Evolutionary conservation across 768 basidiomycete genomes (phyloP).

Genomic region (Stropharia rugosoannulata): DNA sequence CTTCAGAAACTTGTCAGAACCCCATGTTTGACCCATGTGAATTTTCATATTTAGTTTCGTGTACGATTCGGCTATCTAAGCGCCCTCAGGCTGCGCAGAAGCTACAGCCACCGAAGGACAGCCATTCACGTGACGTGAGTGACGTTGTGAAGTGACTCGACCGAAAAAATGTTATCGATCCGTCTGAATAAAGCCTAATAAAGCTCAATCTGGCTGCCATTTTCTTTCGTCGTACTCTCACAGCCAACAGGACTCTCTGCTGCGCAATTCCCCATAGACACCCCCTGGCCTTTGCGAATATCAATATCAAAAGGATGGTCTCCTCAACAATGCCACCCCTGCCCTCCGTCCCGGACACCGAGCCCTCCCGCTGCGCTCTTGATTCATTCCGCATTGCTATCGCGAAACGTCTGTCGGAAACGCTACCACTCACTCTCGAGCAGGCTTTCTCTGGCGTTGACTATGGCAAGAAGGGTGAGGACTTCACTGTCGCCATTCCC

Average conservation of each 20-base stretch:
- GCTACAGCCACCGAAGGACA: not conserved
- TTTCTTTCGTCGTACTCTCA: slow-evolving; percentile 2
- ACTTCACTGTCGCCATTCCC: slow-evolving; percentile 91
- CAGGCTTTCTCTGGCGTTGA: slow-evolving; percentile 85
- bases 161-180: slow-evolving; percentile 9
- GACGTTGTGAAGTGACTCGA: not conserved
- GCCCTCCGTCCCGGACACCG: slow-evolving; percentile 40
- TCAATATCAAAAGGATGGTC: slow-evolving; percentile 17
- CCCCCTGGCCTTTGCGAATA: not conserved
- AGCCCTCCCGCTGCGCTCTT: slow-evolving; percentile 65
- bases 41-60: no score
- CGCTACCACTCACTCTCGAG: slow-evolving; percentile 67
- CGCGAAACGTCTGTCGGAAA: slow-evolving; percentile 67
- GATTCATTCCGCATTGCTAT: slow-evolving; percentile 84
- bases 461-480: slow-evolving; percentile 90
- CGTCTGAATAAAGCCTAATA: not conserved
- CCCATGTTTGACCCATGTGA: no score
- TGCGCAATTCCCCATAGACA: not conserved
- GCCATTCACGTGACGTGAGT: not conserved
- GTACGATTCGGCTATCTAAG: no score
- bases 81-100: no score
- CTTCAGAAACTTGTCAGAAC: no score
- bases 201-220: slow-evolving; percentile 4
- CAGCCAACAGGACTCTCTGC: not conserved
- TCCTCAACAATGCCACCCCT: slow-evolving; percentile 24